Percentiles rank a stretch among this genome's conserved stretches.
Conservation (phyloP, 2,329 filamentous ascomycete genomes). For the Ophiostoma sp. region DNA sequence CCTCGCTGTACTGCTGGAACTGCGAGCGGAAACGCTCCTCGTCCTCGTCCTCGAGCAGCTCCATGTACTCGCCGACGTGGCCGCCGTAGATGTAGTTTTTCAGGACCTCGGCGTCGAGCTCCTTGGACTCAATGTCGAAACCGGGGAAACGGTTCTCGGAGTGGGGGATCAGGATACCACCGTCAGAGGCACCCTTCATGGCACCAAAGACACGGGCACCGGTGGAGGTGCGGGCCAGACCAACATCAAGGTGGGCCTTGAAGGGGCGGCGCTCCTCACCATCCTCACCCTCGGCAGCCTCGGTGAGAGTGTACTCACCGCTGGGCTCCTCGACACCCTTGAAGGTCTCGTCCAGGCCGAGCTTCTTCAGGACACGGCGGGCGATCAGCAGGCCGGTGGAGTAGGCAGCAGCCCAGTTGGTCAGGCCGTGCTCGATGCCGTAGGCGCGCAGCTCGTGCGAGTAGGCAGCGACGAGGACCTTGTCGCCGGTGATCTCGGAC, state of each 20-base stretch:
- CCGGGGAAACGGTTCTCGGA: conserved; percentile 99
- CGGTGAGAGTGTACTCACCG: conserved; percentile 93
- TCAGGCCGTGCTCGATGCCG: conserved; percentile 95
- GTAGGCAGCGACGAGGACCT: conserved; percentile 90
- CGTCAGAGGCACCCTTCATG: conserved; percentile 99
- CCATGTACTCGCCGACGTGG: conserved; percentile 99
- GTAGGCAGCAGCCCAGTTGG: conserved; percentile 99
- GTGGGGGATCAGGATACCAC: conserved; percentile 94
- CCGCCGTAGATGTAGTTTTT: conserved; percentile 99
- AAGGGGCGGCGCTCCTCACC: conserved; percentile 87
- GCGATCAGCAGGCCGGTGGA: conserved; percentile 93
- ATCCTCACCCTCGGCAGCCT: conserved; percentile 85
- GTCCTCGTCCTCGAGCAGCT: conserved; percentile 97
- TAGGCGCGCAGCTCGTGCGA: conserved; percentile 96
- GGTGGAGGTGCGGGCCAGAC: conserved; percentile 93
- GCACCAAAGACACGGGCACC: conserved; percentile 98
- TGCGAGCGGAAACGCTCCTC: conserved; percentile 99
- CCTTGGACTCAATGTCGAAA: conserved; percentile 94
- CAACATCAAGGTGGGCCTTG: conserved; percentile 98
- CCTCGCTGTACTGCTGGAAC: conserved; percentile 97
- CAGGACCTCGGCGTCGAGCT: conserved; percentile 93
- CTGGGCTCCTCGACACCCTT: conserved; percentile 92
- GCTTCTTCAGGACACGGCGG: conserved; percentile 94
- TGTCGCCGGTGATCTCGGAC: conserved; percentile 96
- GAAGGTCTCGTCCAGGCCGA: conserved; percentile 89